These are phyloP conservation scores for Aspergillus candidus DNA, from an alignment of 2,329 filamentous ascomycete species.

Conservation along the genomic window DNA sequence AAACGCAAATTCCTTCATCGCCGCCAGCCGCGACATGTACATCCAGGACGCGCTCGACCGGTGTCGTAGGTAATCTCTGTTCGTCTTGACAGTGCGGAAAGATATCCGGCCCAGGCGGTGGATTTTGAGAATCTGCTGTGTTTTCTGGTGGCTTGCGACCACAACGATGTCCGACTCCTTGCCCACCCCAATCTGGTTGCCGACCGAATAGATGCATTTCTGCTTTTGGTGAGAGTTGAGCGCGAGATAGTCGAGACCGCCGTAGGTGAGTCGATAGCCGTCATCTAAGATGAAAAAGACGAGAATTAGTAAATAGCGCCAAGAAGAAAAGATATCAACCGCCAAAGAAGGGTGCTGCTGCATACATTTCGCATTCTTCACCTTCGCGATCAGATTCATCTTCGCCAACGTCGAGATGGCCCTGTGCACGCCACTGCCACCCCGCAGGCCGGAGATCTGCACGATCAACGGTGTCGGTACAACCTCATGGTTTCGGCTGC, in stretches of 20 bases:
- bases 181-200: conserved; percentile 88
- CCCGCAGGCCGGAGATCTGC: conserved; percentile 73
- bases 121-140: conserved; percentile 84
- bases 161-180: conserved; percentile 98
- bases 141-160: conserved; percentile 71
- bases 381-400: conserved; percentile 78
- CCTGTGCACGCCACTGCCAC: conserved; percentile 71
- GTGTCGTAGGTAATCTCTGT: conserved; percentile 89
- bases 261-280: conserved; percentile 93
- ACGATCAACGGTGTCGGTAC: conserved; percentile 87
- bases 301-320: conserved; percentile 2
- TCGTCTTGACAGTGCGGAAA: conserved; percentile 92
- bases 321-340: neutral
- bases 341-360: neutral
- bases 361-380: conserved; percentile 84
- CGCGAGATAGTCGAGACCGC: conserved; percentile 94
- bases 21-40: conserved; percentile 90
- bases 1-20: conserved; percentile 90
- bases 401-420: conserved; percentile 90
- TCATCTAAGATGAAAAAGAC: conserved; percentile 54
- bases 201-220: conserved; percentile 81
- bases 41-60: conserved; percentile 83
- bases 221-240: conserved; percentile 80
- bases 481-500: conserved; percentile 93
- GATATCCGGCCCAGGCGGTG: conserved; percentile 93